Base-by-base conservation (phyloP, 148 eudicot genomes). In the Fagopyrum esculentum region DNA sequence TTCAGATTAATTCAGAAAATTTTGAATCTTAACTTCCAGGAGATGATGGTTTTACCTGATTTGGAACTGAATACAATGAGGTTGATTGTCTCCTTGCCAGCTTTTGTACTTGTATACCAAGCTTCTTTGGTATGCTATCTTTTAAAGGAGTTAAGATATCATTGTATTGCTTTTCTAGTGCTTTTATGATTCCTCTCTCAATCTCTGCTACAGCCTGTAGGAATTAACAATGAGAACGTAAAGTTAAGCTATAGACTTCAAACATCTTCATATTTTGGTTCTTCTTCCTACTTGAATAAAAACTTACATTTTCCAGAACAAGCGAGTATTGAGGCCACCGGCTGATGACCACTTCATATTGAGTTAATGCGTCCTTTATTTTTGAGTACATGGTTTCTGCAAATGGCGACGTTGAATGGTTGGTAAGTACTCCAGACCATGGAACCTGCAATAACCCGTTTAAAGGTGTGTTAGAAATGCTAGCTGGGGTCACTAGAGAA, bases 101-200 rank as follows among this genome's bases (percentile, higher is more conserved):
- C 78, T 92, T 92, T 75, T 92, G 97, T 68, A 92, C 97, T 74
- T 88, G 92, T 82, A 90, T 88, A 30, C 97, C 97, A 72, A 92
- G 86, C 86, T 83, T 92, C 82, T 90, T 90, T 2, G 88, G 97
- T 71, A 92, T 83, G 85, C 93, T 92, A 71, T 90, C 95, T 79
- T 85, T 88, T 69, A 92, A 78, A 68, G 97, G 97, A 77, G 89
- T 82, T 79, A 92, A 85, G 77, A 88, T 90, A 66, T 92, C 97
- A 73, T 69, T 80, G 80, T 88, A 90, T 79, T 92, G 97, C 84
- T 79, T 92, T 81, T 92, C 95, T 69, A 92, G 75, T 48, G 95
- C 90, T 82, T 90, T 92, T 57, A 92, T 80, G 74, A 90, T 88
- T 51, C 91, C 91, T 84, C 97, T 88, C 78, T 92, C 97, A 66